Conservation (phyloP, 164 flowering plant species). For the Echeveria elegans region DNA sequence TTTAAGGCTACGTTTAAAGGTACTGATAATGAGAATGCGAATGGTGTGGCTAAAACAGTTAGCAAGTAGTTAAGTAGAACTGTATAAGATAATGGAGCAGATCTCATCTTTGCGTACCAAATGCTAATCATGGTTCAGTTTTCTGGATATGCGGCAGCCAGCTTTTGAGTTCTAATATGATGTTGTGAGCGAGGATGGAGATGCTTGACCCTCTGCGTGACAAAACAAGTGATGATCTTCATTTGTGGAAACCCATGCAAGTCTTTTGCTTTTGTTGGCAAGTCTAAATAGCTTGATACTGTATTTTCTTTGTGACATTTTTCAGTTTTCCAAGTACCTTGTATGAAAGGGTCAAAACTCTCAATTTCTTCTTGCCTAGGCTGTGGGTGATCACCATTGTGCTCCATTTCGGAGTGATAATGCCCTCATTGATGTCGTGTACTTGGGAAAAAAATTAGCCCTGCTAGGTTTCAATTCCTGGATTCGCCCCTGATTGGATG, state of each 20-base stretch:
- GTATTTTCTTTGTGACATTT: slow-evolving; percentile 33
- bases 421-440: too few species aligned
- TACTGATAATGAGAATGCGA: slow-evolving; percentile 30
- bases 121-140: too few species aligned
- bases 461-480: too few species aligned
- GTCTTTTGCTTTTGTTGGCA: slow-evolving; percentile 12
- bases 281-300: slow-evolving; percentile 21
- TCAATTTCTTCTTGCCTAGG: slow-evolving; percentile 1
- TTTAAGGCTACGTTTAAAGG: slow-evolving; percentile 93
- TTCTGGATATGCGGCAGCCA: too few species aligned
- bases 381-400: neutral
- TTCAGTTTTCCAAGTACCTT: slow-evolving; percentile 8
- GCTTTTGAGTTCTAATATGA: neutral
- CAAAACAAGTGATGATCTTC: slow-evolving; percentile 49
- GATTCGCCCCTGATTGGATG: too few species aligned
- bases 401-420: too few species aligned
- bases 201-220: slow-evolving; percentile 20
- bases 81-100: too few species aligned
- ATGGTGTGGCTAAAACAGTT: slow-evolving; percentile 16
- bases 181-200: slow-evolving; percentile 32
- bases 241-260: slow-evolving; percentile 15
- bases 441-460: too few species aligned
- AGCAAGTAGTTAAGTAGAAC: too few species aligned
- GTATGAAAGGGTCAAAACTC: neutral
- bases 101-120: too few species aligned